A percentile compares a stretch with the other conserved stretches of the same genome.
Evolutionary conservation across 2,329 filamentous ascomycete genomes (phyloP).

Genomic region (Penicillium concentricum): DNA sequence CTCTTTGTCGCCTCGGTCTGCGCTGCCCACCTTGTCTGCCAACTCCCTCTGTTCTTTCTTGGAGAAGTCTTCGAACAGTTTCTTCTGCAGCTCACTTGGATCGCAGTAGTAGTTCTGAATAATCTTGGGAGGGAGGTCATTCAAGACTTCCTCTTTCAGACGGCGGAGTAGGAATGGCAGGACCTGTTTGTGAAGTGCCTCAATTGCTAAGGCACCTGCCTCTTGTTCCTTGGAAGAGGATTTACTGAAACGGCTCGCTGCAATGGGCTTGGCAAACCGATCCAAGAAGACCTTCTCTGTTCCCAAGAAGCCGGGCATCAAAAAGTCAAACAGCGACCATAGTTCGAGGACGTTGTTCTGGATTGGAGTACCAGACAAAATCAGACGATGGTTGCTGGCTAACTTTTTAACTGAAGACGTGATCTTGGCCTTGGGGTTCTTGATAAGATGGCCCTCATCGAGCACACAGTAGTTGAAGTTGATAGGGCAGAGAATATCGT

Average conservation of each 20-base stretch:
- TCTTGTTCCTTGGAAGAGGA: conserved; percentile 98
- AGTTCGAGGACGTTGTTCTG: conserved; percentile 97
- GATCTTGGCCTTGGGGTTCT: conserved; percentile 97
- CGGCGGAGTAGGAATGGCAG: conserved; percentile 92
- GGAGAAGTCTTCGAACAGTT: conserved; percentile 93
- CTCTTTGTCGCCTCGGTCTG: conserved; percentile 91
- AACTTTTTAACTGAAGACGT: conserved; percentile 89
- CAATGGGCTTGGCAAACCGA: conserved; percentile 91
- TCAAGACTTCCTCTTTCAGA: conserved; percentile 94
- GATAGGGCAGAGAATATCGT: conserved; percentile 76
- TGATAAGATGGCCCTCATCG: conserved; percentile 97
- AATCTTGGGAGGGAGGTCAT: conserved; percentile 96
- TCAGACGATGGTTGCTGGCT: conserved; percentile 87
- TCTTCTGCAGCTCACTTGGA: conserved; percentile 88
- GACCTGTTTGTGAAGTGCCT: conserved; percentile 98
- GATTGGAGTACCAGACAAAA: conserved; percentile 94
- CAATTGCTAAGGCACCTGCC: conserved; percentile 90
- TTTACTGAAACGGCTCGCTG: conserved; percentile 91
- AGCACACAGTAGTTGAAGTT: conserved; percentile 98
- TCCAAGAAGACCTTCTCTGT: conserved; percentile 97
- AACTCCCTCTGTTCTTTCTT: conserved; percentile 91
- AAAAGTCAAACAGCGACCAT: conserved; percentile 97
- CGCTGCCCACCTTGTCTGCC: conserved; percentile 75
- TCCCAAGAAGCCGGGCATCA: conserved; percentile 97
- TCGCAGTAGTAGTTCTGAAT: conserved; percentile 99